Conservation (phyloP, 208 protist species). For the Herpetomonas tarakana region DNA sequence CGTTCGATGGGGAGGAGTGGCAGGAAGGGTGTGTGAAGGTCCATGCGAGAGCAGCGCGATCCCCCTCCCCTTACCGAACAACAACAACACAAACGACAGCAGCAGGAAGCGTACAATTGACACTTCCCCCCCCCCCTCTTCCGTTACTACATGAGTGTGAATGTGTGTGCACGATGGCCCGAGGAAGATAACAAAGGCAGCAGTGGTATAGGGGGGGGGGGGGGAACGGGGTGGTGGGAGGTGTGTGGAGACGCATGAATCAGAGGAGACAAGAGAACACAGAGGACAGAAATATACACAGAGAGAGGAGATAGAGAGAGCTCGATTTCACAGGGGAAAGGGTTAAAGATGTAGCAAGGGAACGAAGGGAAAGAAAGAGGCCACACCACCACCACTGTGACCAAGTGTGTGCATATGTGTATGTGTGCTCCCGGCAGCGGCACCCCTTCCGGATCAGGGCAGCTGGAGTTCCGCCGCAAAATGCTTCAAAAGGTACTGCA, state of each 20-base stretch:
- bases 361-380: conserved; percentile 8
- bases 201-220: not conserved
- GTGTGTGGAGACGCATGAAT: not conserved
- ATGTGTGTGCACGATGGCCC: too few relatives aligned
- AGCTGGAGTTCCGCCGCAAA: conserved; percentile 46
- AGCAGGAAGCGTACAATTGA: too few relatives aligned
- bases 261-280: not conserved
- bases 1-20: too few relatives aligned
- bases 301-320: not conserved
- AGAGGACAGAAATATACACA: not conserved
- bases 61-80: too few relatives aligned
- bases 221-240: not conserved
- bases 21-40: too few relatives aligned
- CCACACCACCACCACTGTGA: too few relatives aligned
- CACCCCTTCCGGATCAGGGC: conserved; percentile 7
- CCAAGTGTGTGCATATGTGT: conserved; percentile 6
- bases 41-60: too few relatives aligned
- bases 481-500: conserved; percentile 40
- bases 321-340: not conserved
- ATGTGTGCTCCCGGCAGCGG: too few relatives aligned
- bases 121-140: too few relatives aligned
- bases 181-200: not conserved
- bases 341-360: not conserved
- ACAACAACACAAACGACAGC: too few relatives aligned
- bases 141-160: too few relatives aligned